These are phyloP conservation scores for Corinectria fuckeliana DNA, from an alignment of 2,329 filamentous ascomycete genomes.

Conservation along the genomic window DNA sequence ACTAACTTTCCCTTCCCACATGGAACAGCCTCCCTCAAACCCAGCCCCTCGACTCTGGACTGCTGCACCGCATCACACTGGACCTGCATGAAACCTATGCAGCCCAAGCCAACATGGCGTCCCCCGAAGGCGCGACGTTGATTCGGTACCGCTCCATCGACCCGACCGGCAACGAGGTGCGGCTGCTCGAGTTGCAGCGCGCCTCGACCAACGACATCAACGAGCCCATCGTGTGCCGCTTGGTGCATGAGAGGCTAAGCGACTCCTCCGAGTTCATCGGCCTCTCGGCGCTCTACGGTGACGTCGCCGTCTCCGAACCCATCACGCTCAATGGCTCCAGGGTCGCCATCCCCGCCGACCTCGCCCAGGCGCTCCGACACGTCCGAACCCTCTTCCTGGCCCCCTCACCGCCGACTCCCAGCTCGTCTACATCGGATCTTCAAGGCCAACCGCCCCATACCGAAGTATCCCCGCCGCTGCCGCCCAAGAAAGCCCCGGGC, in stretches of 20 bases:
- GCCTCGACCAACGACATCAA: constrained; percentile 26
- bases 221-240: constrained; percentile 29
- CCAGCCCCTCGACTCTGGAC: not conserved
- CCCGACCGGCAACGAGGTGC: constrained; percentile 20
- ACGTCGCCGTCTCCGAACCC: constrained; percentile 26
- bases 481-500: constrained; percentile 27
- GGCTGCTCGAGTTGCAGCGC: constrained; percentile 31
- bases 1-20: not conserved
- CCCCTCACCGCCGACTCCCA: constrained; percentile 8
- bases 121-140: constrained; percentile 26
- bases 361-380: constrained; percentile 31
- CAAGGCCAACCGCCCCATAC: not conserved
- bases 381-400: constrained; percentile 31
- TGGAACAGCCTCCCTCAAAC: not conserved
- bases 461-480: constrained; percentile 8
- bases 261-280: constrained; percentile 32
- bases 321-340: constrained; percentile 24
- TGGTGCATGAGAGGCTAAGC: constrained; percentile 26
- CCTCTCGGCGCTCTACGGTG: constrained; percentile 31
- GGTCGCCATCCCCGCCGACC: constrained; percentile 23
- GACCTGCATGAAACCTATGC: constrained; percentile 15
- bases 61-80: not conserved
- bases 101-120: constrained; percentile 20
- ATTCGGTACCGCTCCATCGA: constrained; percentile 32
- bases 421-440: constrained; percentile 21